Base-by-base conservation (phyloP, 768 basidiomycete species). In the Dictyophora rubrovolvata region DNA sequence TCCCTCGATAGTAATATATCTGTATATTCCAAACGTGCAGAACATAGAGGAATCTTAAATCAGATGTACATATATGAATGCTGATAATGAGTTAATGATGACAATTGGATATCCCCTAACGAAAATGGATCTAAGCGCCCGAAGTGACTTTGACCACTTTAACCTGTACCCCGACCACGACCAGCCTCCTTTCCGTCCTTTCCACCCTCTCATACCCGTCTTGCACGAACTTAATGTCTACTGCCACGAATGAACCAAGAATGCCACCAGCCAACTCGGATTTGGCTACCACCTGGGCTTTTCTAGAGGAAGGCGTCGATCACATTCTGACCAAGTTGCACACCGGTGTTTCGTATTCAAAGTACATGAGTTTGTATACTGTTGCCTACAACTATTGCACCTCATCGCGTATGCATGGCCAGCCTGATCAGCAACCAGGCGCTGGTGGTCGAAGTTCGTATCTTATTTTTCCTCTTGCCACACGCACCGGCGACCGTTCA, bases 301-400 rank as follows among this genome's bases (percentile, higher is more conserved):
- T 86, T 68, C 82, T 94, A 49, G 86, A 91, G 71, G 89, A 93
- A 60, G 86, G 66, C 65, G 63, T 67, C 34, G 89, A 93, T 73
- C 89, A 92, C 67, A 92, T 93, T 69, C 91, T 93, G 89, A 90
- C 87, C 64, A 89, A 89, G 72, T 77, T 91, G 18, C 87, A 90
- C 67, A 89, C 87, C 0, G 90, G 90, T 61, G 86, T 93, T 55
- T 90, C 90, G 20, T 90, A 89, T 73, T 87, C 87, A 61, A 90
- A 84, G 78, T 91, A 92, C 70, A 92, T 87, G 90, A 79, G 70
- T 63, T 76, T 84, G 61, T 93, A 97, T 73, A 95, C 93, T 21
- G 90, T 93, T 55, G 89, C 91, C 9, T 98, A 99, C 78, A 97
- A 98, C 75, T 98, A 95, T 71, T 99, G 96, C 69, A 97, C 91